Percentiles rank a stretch among this genome's conserved stretches.
phyloP scores from a whole-genome alignment of 352 stramenopile genomes.

The Phytophthora capsici region DNA sequence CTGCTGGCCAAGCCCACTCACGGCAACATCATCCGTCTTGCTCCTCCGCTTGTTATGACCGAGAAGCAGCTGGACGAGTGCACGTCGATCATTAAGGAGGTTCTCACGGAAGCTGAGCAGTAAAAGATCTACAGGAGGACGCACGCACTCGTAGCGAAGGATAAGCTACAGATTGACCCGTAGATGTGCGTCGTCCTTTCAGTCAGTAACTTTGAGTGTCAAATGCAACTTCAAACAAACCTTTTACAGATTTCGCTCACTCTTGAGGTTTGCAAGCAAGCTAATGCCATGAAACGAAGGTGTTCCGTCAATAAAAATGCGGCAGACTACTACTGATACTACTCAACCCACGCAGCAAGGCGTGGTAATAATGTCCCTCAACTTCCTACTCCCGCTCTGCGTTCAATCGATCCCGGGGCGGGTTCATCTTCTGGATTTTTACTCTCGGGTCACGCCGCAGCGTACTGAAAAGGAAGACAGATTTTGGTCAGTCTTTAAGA shows the following conservation, averaged over 20 bases:
- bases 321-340: slow-evolving; percentile 27
- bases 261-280: neutral
- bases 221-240: neutral
- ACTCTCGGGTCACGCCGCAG: slow-evolving; percentile 75
- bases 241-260: neutral
- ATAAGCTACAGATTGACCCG: slow-evolving; percentile 12
- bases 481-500: neutral
- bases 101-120: slow-evolving; percentile 65
- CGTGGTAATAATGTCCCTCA: slow-evolving; percentile 24
- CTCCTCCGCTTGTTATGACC: slow-evolving; percentile 95
- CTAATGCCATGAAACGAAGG: neutral
- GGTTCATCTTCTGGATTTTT: slow-evolving; percentile 91
- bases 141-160: slow-evolving; percentile 8
- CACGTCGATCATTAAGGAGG: slow-evolving; percentile 83
- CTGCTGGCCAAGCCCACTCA: slow-evolving; percentile 99
- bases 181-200: slow-evolving; percentile 8
- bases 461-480: slow-evolving; percentile 45
- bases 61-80: slow-evolving; percentile 94
- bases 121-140: too few relatives aligned
- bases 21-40: slow-evolving; percentile 98
- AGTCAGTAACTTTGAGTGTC: slow-evolving; percentile 5
- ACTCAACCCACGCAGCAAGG: slow-evolving; percentile 22
- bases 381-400: slow-evolving; percentile 39
- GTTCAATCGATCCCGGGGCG: slow-evolving; percentile 82
- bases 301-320: slow-evolving; percentile 32